Base-by-base conservation (phyloP, 2,329 filamentous ascomycete genomes). In the Penicillium frequentans region DNA sequence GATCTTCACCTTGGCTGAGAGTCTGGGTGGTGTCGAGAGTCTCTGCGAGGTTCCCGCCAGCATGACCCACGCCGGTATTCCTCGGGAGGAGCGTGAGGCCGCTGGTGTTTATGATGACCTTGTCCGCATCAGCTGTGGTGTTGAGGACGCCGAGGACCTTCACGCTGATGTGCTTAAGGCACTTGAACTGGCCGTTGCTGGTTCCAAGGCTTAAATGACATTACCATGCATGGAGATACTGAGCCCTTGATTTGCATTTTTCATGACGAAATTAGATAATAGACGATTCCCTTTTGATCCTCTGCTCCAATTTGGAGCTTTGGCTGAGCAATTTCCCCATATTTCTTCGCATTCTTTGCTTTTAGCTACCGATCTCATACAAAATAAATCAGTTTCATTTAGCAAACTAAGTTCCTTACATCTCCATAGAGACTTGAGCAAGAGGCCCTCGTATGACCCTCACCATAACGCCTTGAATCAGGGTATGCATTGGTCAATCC, bases 51-150 rank as follows among this genome's bases (percentile, higher is more conserved):
- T 99, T 3, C 95, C 95, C 23, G 90, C 90, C 68, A 90, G 87
- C 77, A 99, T 99, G 95, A 99, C 95, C 19, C 95, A 99, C 76
- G 90, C 92, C 24, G 95, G 93, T 57, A 99, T 99, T 64, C 95
- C 95, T 49, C 86, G 84, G 73, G 92, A 92, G 59, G 87, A 96
- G 81, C 84, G 95, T 56, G 95, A 99, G 82, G 89, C 88, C 3
- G 92, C 95, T 1, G 95, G 95, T 59, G 92, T 99, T 31, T 98
- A 88, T 70, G 95, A 99, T 72, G 95, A 99, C 74, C 84, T 99
- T 8, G 90, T 99, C 29, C 85, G 95, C 64, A 82, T 99, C 59
- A 96, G 91, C 82, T 97, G 92, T 73, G 95, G 95, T 69, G 86
- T 99, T 54, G 95, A 99, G 79, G 95, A 99, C 70, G 85, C 86